Evolutionary conservation across 768 basidiomycete species (phyloP), one percentile per base, ranked within the genome.

Genomic region (Naganishia randhawae): DNA sequence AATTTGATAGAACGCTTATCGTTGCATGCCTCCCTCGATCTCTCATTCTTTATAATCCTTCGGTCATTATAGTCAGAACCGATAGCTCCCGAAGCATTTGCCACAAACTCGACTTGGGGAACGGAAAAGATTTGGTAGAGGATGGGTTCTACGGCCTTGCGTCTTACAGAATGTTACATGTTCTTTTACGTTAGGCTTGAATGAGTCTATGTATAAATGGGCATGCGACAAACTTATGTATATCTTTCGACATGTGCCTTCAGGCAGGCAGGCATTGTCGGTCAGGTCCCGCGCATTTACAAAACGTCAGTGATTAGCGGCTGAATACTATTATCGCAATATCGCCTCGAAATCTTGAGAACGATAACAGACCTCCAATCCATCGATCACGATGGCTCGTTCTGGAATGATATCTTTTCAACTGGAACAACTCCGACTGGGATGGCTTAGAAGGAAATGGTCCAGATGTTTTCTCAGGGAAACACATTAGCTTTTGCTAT

Each of bases 21-120:
- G 25, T 25, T 41, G 22, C 39, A 27, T 11, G 32, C 51, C 10
- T 32, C 9, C 50, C 48, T 27, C 13, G n/a, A 17, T 29, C 54
- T 41, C 13, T 42, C 37, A 25, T 39, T 27, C 35, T 37, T 35
- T 39, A 25, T 25, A 31, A 41, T n/a, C 32, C 27, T 22, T 57
- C 16, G 45, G n/a, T 0, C 16, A 31, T 19, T 3, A 33, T 71
- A 92, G 91, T 84, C 86, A 25, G 84, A 89, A 71, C 84, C 88
- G 25, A 77, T 82, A 53, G 86, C 91, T 50, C 89, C 90, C 0
- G 81, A 86, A 72, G 85, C 82, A 17, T 92, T 89, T 75, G 85
- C 85, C 66, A 89, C 86, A 9, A 90, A 83, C 78, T 89, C 86
- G 72, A 83, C 86, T 50, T 91, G 89, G 90, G 84, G 85, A 74